Evolutionary conservation across 192 early-diverging fungal species (phyloP).

Genomic region (Umbelopsis isabellina): DNA sequence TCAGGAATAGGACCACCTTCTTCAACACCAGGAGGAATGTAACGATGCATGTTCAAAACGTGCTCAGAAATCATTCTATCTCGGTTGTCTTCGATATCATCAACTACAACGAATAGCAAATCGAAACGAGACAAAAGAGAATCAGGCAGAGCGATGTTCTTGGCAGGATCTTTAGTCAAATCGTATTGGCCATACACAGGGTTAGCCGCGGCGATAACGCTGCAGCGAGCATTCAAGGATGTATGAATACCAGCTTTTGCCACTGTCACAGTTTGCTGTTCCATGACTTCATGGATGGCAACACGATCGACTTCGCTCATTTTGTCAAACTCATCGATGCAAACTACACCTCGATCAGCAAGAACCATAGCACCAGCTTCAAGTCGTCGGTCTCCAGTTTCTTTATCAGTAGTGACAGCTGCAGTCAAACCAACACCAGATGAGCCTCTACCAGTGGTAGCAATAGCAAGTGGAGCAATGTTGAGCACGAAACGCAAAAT

Average conservation of each 20-base stretch:
- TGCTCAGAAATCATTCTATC: conserved; percentile 92
- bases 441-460: conserved; percentile 95
- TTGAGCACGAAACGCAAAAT: conserved; percentile 94
- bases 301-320: conserved; percentile 97
- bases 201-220: conserved; percentile 97
- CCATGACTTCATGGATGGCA: conserved; percentile 99
- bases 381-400: conserved; percentile 89
- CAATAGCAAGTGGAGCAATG: conserved; percentile 94
- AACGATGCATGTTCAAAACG: conserved; percentile 94
- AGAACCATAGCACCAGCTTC: conserved; percentile 99
- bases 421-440: conserved; percentile 98
- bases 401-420: conserved; percentile 93
- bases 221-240: conserved; percentile 94
- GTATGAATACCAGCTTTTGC: conserved; percentile 99
- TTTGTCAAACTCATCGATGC: conserved; percentile 99
- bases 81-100: conserved; percentile 82
- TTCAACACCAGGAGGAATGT: conserved; percentile 81
- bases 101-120: conserved; percentile 94
- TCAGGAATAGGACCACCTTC: conserved; percentile 66
- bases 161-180: conserved; percentile 80
- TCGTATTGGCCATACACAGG: conserved; percentile 93
- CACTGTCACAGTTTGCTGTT: conserved; percentile 98
- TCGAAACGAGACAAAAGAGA: conserved; percentile 97
- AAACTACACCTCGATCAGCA: conserved; percentile 95
- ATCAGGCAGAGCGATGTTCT: conserved; percentile 96